A percentile compares a stretch with the other conserved stretches of the same genome.
phyloP scores from a whole-genome alignment of 805 yeast species.

The Candida peoriensis region DNA sequence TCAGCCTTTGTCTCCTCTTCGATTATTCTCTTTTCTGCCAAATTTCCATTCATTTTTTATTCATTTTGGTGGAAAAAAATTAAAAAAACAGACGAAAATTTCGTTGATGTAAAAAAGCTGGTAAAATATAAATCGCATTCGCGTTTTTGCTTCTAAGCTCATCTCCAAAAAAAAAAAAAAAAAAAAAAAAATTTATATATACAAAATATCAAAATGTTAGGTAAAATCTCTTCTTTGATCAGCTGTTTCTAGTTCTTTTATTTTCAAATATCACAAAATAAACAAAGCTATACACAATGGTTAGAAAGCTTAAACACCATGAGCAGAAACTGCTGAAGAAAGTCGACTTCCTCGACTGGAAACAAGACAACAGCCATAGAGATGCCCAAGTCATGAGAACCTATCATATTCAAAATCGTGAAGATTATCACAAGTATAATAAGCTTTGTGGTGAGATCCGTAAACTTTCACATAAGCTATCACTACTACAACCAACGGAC shows the following conservation, averaged over 20 bases:
- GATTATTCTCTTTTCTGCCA: neutral
- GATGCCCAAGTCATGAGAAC: conserved; percentile 96
- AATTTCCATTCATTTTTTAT: conserved; percentile 1
- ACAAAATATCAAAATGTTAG: neutral
- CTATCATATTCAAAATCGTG: conserved; percentile 90
- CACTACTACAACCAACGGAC: conserved; percentile 82
- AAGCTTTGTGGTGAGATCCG: conserved; percentile 88
- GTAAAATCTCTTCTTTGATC: no score
- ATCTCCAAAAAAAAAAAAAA: neutral
- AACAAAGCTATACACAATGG: conserved; percentile 42
- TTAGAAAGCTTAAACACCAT: conserved; percentile 85
- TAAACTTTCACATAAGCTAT: conserved; percentile 78
- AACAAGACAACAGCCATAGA: conserved; percentile 90
- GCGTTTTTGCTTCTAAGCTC: no score
- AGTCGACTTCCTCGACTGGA: conserved; percentile 97
- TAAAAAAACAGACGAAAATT: no score
- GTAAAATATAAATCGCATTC: no score
- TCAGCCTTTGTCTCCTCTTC: neutral
- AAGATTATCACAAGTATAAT: conserved; percentile 93
- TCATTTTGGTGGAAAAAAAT: no score
- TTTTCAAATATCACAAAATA: neutral
- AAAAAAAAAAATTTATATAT: neutral
- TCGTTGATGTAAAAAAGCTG: no score
- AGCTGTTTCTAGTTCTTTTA: no score
- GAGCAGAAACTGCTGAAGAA: conserved; percentile 92